Evolutionary conservation across 1,284 basidiomycete species (phyloP).

Genomic region (Trametes pubescens): DNA sequence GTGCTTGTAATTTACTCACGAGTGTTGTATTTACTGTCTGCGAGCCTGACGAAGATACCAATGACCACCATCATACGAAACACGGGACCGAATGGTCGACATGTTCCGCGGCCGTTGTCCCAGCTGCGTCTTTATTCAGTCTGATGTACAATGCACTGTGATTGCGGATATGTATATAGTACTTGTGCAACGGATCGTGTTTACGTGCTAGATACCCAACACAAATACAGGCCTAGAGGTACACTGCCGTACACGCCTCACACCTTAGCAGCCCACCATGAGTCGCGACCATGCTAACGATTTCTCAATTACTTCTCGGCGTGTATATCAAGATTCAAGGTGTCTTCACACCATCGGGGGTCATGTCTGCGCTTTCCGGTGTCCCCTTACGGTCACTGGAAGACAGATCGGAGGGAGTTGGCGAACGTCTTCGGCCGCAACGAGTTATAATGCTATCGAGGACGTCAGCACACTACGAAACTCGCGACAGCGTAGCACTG

Average conservation of each 20-base stretch:
- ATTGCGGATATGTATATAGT: neutral
- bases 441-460: slow-evolving; percentile 85
- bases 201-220: neutral
- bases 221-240: neutral
- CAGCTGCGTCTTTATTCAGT: too few species aligned
- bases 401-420: slow-evolving; percentile 50
- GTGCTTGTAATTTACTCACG: slow-evolving; percentile 32
- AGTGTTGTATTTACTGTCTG: slow-evolving; percentile 25
- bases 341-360: too few species aligned
- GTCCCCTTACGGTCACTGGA: slow-evolving; percentile 30
- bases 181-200: neutral
- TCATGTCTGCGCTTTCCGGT: too few species aligned
- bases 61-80: neutral
- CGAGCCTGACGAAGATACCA: neutral
- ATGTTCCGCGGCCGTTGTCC: too few species aligned
- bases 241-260: neutral
- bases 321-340: too few species aligned
- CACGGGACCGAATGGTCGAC: neutral
- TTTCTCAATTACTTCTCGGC: too few species aligned
- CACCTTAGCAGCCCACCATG: too few species aligned
- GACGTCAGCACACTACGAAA: slow-evolving; percentile 14
- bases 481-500: slow-evolving; percentile 41
- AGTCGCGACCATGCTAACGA: too few species aligned
- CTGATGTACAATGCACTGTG: neutral
- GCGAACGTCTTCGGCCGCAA: slow-evolving; percentile 65